Evolutionary conservation across 1,284 basidiomycete genomes (phyloP).

Genomic region (Pseudozyma thailandica): DNA sequence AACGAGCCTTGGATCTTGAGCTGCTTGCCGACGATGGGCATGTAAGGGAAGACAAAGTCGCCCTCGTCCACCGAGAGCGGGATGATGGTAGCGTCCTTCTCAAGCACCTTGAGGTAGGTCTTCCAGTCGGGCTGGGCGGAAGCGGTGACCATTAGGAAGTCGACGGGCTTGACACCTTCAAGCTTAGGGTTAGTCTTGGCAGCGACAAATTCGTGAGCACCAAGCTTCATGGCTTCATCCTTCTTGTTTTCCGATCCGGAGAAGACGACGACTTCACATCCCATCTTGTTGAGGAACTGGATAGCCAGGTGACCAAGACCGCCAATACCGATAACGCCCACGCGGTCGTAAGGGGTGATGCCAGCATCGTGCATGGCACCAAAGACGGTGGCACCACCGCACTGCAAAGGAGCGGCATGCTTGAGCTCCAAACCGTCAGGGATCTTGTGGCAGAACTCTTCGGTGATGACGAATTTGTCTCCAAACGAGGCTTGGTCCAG

Average conservation of each 20-base stretch:
- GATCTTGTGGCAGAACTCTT: constrained; percentile 59
- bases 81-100: constrained; percentile 55
- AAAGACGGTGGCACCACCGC: constrained; percentile 56
- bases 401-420: constrained; percentile 57
- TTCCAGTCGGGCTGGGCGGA: constrained; percentile 62
- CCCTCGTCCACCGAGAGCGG: constrained; percentile 54
- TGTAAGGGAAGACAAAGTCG: constrained; percentile 55
- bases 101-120: constrained; percentile 54
- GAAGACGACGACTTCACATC: constrained; percentile 57
- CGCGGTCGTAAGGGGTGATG: constrained; percentile 34
- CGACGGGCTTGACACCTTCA: constrained; percentile 57
- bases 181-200: constrained; percentile 59
- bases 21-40: constrained; percentile 55
- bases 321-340: constrained; percentile 54
- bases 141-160: constrained; percentile 60
- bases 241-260: constrained; percentile 51
- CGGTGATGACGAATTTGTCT: constrained; percentile 61
- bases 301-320: constrained; percentile 55
- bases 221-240: constrained; percentile 56
- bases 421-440: constrained; percentile 57
- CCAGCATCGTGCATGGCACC: constrained; percentile 49
- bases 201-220: constrained; percentile 58
- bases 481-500: constrained; percentile 60
- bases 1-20: constrained; percentile 56
- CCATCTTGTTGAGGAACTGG: constrained; percentile 55